Conservation (phyloP, 2,329 filamentous ascomycete species). For the Phyllosticta citrichinensis region DNA sequence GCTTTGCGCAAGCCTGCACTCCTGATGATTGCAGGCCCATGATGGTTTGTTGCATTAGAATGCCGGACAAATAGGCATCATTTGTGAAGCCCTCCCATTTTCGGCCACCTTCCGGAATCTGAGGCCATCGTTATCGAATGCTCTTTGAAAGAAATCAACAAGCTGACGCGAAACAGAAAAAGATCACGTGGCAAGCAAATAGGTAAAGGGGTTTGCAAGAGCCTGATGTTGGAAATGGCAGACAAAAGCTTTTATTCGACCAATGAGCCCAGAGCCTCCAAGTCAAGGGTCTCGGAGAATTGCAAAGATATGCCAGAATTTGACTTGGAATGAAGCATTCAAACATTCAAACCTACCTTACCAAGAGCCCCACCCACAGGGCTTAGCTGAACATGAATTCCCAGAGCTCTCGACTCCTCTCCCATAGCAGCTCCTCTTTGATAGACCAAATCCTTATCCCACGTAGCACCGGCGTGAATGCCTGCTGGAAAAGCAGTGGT, state of each 20-base stretch:
- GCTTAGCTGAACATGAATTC: slow-evolving; percentile 33
- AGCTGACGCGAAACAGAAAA: too few relatives aligned
- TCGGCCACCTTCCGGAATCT: slow-evolving; percentile 22
- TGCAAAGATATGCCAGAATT: not conserved
- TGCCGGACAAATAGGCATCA: slow-evolving; percentile 36
- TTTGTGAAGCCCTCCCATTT: slow-evolving; percentile 37
- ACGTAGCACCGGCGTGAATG: slow-evolving; percentile 30
- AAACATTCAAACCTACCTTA: not conserved
- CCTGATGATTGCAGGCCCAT: slow-evolving; percentile 31
- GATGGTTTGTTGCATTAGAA: slow-evolving; percentile 31
- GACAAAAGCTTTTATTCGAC: too few relatives aligned
- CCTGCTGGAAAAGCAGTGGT: slow-evolving; percentile 31
- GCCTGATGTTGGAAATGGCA: too few relatives aligned
- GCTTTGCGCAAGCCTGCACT: slow-evolving; percentile 38
- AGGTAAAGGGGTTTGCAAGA: too few relatives aligned
- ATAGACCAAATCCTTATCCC: slow-evolving; percentile 25
- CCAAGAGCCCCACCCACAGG: slow-evolving; percentile 30
- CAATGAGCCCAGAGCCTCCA: too few relatives aligned
- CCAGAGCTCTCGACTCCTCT: slow-evolving; percentile 32
- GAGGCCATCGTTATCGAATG: slow-evolving; percentile 12
- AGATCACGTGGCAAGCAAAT: too few relatives aligned
- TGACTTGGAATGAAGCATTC: too few relatives aligned
- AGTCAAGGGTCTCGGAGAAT: too few relatives aligned
- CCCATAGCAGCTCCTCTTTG: slow-evolving; percentile 27
- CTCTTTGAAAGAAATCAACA: not conserved